Evolutionary conservation across 2,329 filamentous ascomycete genomes (phyloP).

Genomic region (Onygenales sp.): DNA sequence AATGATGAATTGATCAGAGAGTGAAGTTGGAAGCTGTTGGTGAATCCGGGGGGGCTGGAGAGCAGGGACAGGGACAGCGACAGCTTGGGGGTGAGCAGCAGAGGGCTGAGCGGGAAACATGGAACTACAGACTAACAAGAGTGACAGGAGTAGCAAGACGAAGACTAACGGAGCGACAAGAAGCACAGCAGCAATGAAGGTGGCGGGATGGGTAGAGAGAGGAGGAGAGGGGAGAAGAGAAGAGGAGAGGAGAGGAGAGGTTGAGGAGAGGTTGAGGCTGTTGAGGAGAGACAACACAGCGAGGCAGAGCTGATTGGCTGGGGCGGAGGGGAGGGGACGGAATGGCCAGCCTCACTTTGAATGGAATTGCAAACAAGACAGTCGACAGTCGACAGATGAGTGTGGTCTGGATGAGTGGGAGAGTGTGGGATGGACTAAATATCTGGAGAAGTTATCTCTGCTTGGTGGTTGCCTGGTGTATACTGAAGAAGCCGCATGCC

Average conservation of each 20-base stretch:
- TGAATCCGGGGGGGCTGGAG: no score
- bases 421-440: no score
- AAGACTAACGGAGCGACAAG: constrained; percentile 3
- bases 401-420: no score
- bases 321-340: not conserved
- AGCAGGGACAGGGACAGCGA: no score
- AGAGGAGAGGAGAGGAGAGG: not conserved
- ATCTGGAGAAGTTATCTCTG: no score
- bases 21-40: no score
- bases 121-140: not conserved
- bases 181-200: constrained; percentile 8
- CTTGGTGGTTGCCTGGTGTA: no score
- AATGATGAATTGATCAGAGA: no score
- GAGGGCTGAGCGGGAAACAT: no score
- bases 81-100: no score
- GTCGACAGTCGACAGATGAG: no score
- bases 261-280: not conserved
- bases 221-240: constrained; percentile 1
- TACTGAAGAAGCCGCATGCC: no score
- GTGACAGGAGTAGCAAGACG: not conserved
- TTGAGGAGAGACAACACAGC: not conserved
- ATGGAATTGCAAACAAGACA: not conserved
- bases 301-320: not conserved
- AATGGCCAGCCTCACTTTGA: not conserved
- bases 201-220: constrained; percentile 7